Percentiles rank a stretch among this genome's conserved stretches.
Evolutionary conservation across 2,329 filamentous ascomycete genomes (phyloP).

Genomic region (Paecilomyces sp.): DNA sequence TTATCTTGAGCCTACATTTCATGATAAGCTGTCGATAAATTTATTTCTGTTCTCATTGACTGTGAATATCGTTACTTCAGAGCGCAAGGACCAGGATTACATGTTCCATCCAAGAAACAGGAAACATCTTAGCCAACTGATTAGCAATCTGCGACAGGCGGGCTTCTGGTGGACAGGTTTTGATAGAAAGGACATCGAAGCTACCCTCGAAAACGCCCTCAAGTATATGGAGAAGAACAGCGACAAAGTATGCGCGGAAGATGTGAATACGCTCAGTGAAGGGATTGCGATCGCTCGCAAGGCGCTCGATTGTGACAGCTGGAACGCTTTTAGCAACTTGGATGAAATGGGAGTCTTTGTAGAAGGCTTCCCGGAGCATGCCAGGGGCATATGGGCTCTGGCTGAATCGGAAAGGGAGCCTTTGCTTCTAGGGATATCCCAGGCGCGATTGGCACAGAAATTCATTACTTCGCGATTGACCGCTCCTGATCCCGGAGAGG

Average conservation of each 20-base stretch:
- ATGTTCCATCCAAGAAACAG: conserved; percentile 75
- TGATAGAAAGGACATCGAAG: conserved; percentile 53
- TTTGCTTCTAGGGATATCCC: conserved; percentile 51
- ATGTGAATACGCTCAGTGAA: conserved; percentile 53
- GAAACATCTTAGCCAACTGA: conserved; percentile 59
- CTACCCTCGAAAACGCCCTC: conserved; percentile 58
- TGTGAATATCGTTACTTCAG: conserved; percentile 81
- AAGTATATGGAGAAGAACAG: conserved; percentile 60
- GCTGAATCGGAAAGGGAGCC: conserved; percentile 35
- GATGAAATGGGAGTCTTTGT: conserved; percentile 76
- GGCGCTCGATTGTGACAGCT: conserved; percentile 55
- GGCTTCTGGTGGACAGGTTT: conserved; percentile 85
- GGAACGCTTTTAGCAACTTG: conserved; percentile 58
- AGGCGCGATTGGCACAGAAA: conserved; percentile 49
- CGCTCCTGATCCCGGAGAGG: conserved; percentile 28
- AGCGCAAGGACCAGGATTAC: conserved; percentile 76
- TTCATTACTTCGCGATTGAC: conserved; percentile 40
- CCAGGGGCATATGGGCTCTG: conserved; percentile 62
- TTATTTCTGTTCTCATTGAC: conserved; percentile 78
- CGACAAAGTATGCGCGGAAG: conserved; percentile 52
- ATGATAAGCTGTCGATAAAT: conserved; percentile 77
- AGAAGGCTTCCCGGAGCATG: conserved; percentile 56
- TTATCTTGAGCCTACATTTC: conserved; percentile 71
- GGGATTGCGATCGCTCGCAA: conserved; percentile 60
- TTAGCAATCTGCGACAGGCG: conserved; percentile 72